Base-by-base conservation (phyloP, 192 early-diverging fungal genomes). In the Coemansia sp. region DNA sequence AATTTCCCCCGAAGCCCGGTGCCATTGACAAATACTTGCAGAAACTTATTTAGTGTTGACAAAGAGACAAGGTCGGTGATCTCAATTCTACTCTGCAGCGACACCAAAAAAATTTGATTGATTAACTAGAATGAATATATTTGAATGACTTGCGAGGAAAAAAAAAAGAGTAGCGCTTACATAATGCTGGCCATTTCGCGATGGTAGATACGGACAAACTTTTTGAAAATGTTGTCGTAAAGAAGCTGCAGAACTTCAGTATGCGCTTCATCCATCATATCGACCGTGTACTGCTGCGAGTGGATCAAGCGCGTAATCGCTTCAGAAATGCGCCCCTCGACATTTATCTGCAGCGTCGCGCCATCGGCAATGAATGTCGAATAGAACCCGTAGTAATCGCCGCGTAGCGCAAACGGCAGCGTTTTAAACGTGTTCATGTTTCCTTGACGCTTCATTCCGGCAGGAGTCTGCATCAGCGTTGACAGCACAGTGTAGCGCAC, bases 241-340 rank as follows among this genome's bases (percentile, higher is more conserved):
- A 81, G 67, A 28, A 81, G 70, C 48, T 81, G 70, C 56, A 81
- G 53, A 9, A 81, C 80, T 50, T 81, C 80, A n/a, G 67, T 48
- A 37, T 75, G 80, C 0, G 75, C 80, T 45, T 78, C 71, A 34
- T 81, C 80, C 65, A 81, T 78, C 79, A 81, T 81, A 18, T 81
- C 79, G 6, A 77, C 69, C 10, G 69, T 76, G 38, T 81, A 81
- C 52, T 77, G 60, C 45, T 77, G 65, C 21, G 73, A 71, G 39
- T 72, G 69, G 18, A 81, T 72, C 6, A 64, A 44, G 0, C 74
- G 40, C 10, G 79, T 81, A 47, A 81, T 76, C 16, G 48, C 60
- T 18, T 76, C 73, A 0, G 70, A 67, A 32, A 72, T 77, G 5
- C 66, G 60, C 30, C 73, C 79, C 46, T 69, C 69, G 6, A 81